Base-by-base conservation (phyloP, 495 filamentous ascomycete genomes). In the Xylaria venustula region DNA sequence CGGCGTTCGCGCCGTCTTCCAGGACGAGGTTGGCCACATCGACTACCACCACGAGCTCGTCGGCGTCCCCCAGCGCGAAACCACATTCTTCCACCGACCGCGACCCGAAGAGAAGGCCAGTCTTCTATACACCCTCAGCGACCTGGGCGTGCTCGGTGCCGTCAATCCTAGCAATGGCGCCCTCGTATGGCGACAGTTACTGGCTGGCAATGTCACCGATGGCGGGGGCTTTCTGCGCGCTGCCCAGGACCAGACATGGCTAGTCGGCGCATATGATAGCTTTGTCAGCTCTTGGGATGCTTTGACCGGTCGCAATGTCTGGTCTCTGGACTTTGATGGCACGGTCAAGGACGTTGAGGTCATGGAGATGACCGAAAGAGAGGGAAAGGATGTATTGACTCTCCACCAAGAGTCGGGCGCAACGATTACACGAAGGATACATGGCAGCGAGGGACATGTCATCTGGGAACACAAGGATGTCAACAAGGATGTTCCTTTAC, bases 1-100 rank as follows among this genome's bases (percentile, higher is more conserved):
- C 60, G 61, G 76, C 64, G 75, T 80, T 20, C 62, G 70, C 63
- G 93, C 91, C 66, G 87, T 98, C 63, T 96, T 89, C 78, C 78
- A 83, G 51, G 94, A 99, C 68, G 94, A 98, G 70, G 92, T 96
- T 68, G 90, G 88, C 77, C 85, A 90, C 69, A 83, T 92, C 72
- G 94, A 99, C 77, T 98, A 90, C 81, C 95, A 98, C 76, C 87
- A 93, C 77, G 85, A 89, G 53, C 87, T 98, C 40, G 78, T 98
- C 66, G 94, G 94, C 64, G 72, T 88, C 17, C 92, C 95, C 59
- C 87, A 88, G 65, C 76, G 83, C 71, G 83, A 89, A 44, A 90
- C 91, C 37, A 96, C 92, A 51, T 97, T 99, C 82, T 97, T 98
- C 83, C 92, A 97, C 76, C 87, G 86, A 60, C 95, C 94, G 12